Percentiles rank a stretch among this genome's conserved stretches.
Evolutionary conservation across 2,329 filamentous ascomycete genomes (phyloP).

Genomic region (Botrytis aclada): DNA sequence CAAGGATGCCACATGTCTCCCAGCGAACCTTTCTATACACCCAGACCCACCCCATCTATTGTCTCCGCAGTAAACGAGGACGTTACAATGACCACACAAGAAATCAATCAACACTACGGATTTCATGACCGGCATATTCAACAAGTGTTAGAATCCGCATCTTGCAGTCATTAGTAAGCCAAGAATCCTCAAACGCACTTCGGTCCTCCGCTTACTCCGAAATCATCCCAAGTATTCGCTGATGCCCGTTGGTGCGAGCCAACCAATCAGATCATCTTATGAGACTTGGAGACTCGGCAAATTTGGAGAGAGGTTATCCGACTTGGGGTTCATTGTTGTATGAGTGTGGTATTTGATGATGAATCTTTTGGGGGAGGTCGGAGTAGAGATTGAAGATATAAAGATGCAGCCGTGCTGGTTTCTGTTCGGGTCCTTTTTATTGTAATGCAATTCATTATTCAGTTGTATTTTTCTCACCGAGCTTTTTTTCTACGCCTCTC

Average conservation of each 20-base stretch:
- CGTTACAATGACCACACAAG: neutral
- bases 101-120: neutral
- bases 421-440: accelerated
- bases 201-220: neutral
- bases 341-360: neutral
- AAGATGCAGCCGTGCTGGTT: neutral
- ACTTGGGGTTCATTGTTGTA: neutral
- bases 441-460: neutral
- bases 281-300: neutral
- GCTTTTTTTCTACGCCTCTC: no score
- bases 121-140: neutral
- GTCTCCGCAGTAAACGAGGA: neutral
- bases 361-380: neutral
- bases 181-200: neutral
- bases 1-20: neutral
- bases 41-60: neutral
- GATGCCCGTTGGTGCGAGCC: neutral
- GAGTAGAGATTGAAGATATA: neutral
- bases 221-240: neutral
- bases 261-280: neutral
- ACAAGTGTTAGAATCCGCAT: neutral
- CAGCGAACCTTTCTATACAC: neutral
- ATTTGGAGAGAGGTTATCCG: neutral
- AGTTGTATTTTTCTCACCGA: neutral
- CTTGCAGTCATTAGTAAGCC: neutral